Base-by-base conservation (phyloP, 345 rosid species). In the Brassica rapa region DNA sequence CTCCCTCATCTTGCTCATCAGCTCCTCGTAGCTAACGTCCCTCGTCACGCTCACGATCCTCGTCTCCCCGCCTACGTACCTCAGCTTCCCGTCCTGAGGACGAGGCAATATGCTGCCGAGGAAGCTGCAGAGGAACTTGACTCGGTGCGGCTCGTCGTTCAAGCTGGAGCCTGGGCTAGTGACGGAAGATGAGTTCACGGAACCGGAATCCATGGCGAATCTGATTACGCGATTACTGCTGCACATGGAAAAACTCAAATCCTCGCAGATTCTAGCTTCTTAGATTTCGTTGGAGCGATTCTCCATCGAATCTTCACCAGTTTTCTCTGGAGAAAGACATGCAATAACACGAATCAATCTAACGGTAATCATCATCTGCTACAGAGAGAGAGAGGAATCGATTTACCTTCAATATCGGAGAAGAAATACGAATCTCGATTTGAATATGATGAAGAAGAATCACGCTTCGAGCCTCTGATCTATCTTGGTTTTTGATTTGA, bases 21-120 rank as follows among this genome's bases (percentile, higher is more conserved):
- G 78, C 81, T 93, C 99, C 64, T 89, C 92, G 69, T 85, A 93
- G 63, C 77, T 73, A 46, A 95, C 88, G 74, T 91, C 93, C 71
- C 93, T 83, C 0, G 86, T 82, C 80, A 95, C 81, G 60, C 89
- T 88, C 68, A 93, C 87, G 81, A 95, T 95, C 49, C 97, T 82
- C 0, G 99, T 95, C 85, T 95, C 99, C 25, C 99, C 99, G 21
- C 99, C 98, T 12, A 95, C 98, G 71, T 93, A 91, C 6, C 98
- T 85, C 84, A 95, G 65, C 56, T 91, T 93, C 77, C 94, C 97
- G 62, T 95, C 99, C 64, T 91, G 97, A n/a, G 98, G 98, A 30
- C 99, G 90, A 37, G 99, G 97, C 86, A 95, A 83, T 76, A 95
- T 90, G 83, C 91, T 90, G 6, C 97, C 99, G 14, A 86, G 83